Evolutionary conservation across 805 yeast genomes (phyloP), one percentile per base, ranked within the genome.

Genomic region (Metschnikowia cubensis): DNA sequence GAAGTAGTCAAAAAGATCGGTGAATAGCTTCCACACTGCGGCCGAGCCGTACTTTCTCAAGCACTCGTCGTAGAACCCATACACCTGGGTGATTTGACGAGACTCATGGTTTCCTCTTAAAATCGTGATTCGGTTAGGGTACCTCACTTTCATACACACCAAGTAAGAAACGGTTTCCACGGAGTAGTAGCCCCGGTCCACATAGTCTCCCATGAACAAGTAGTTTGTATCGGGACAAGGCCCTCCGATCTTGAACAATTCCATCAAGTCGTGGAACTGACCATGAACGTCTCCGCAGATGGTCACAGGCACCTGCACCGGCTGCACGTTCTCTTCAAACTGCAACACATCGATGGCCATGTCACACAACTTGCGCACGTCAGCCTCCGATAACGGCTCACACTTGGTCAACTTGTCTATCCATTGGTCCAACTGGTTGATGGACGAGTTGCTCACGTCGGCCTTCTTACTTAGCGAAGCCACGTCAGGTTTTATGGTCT

Each of bases 221-320:
- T 74, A 74, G 61, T 74, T 74, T 14, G 79, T 74, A 58, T 74
- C 79, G 13, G 79, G 79, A 53, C 77, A 74, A n/a, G 79, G 77
- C 10, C 79, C 79, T 13, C 97, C 97, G 61, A 90, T 90, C 62
- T 89, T 88, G 70, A 90, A 91, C 51, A 90, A 75, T 68, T 90
- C 97, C 84, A 89, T 87, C 66, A 90, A 75, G 73, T 90, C 97
- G 66, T 91, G 97, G 67, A 90, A 91, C 69, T 90, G 97, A 37
- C 97, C 97, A 66, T 90, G 97, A 48, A 90, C 92, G 69, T 90
- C 97, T 58, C 97, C 97, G 75, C 97, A 92, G 57, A 91, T 90
- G 17, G 98, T 92, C 34, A 94, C 98, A 4, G 99, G 99, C 7
- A 90, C 92, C 55, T 82, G 83, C 42, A 92, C 97, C 1, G 96